A percentile compares a stretch with the other conserved stretches of the same genome.
These are phyloP conservation scores for Cryptosporidium ubiquitum DNA, from an alignment of 169 alveolate genomes.

Conservation along the genomic window DNA sequence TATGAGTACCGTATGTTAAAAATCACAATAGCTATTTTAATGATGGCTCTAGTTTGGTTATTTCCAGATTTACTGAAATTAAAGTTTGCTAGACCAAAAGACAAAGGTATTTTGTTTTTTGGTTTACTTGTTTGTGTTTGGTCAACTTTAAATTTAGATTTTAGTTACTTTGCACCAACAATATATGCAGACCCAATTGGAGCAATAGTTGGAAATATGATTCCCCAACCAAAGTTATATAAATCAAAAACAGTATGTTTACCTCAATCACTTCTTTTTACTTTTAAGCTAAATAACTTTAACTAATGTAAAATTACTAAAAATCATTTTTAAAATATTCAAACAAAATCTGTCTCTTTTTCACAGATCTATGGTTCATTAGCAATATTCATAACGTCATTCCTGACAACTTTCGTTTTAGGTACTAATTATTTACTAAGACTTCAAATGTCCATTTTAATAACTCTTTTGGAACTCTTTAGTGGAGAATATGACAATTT, in stretches of 20 bases:
- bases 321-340: neutral
- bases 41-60: slow-evolving; percentile 14
- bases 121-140: slow-evolving; percentile 69
- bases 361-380: slow-evolving; percentile 15
- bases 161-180: slow-evolving; percentile 62
- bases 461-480: slow-evolving; percentile 21
- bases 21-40: neutral
- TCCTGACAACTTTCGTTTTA: slow-evolving; percentile 21
- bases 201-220: slow-evolving; percentile 70
- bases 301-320: no score
- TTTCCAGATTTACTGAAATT: slow-evolving; percentile 21
- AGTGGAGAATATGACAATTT: slow-evolving; percentile 54
- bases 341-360: neutral
- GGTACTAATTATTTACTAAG: slow-evolving; percentile 22
- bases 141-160: slow-evolving; percentile 56
- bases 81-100: slow-evolving; percentile 67
- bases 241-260: slow-evolving; percentile 22
- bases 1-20: slow-evolving; percentile 7
- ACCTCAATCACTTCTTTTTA: neutral
- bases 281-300: no score
- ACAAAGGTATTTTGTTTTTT: slow-evolving; percentile 66
- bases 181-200: slow-evolving; percentile 76
- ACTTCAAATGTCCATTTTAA: neutral
- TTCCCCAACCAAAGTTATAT: slow-evolving; percentile 35
- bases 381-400: slow-evolving; percentile 17